Conservation (phyloP, 2,329 filamentous ascomycete species). For the Chaetomiaceae sp. region DNA sequence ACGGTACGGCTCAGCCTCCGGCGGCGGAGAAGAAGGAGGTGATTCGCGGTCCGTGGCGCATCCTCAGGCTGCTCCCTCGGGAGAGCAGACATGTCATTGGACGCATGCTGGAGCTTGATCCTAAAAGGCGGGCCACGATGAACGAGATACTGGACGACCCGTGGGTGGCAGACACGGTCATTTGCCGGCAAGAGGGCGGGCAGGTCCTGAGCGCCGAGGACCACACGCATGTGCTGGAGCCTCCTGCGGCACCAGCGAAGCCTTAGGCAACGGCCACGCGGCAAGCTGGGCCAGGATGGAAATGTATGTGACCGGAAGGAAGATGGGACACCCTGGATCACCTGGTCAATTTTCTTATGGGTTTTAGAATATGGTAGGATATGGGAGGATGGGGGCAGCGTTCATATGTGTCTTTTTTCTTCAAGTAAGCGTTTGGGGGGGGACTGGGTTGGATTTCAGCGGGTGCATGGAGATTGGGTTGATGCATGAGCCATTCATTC, state of each 20-base stretch:
- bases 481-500: too few species aligned
- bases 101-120: slow-evolving; percentile 86
- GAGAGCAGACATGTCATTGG: slow-evolving; percentile 88
- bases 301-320: too few species aligned
- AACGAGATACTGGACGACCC: slow-evolving; percentile 80
- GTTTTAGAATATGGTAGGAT: too few species aligned
- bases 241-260: slow-evolving; percentile 41
- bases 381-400: too few species aligned
- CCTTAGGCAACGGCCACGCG: not conserved
- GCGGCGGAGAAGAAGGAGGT: slow-evolving; percentile 60
- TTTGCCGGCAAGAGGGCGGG: slow-evolving; percentile 77
- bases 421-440: too few species aligned
- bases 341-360: too few species aligned
- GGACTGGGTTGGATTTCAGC: too few species aligned
- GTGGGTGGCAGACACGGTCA: slow-evolving; percentile 81
- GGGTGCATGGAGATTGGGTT: too few species aligned
- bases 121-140: slow-evolving; percentile 76
- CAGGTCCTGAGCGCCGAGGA: slow-evolving; percentile 66
- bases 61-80: slow-evolving; percentile 79
- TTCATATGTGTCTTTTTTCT: too few species aligned
- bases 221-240: slow-evolving; percentile 82
- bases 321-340: not conserved
- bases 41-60: slow-evolving; percentile 87
- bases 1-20: slow-evolving; percentile 21
- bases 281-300: too few species aligned